phyloP scores from a whole-genome alignment of 768 basidiomycete genomes.

The Tricholoma terreum region DNA sequence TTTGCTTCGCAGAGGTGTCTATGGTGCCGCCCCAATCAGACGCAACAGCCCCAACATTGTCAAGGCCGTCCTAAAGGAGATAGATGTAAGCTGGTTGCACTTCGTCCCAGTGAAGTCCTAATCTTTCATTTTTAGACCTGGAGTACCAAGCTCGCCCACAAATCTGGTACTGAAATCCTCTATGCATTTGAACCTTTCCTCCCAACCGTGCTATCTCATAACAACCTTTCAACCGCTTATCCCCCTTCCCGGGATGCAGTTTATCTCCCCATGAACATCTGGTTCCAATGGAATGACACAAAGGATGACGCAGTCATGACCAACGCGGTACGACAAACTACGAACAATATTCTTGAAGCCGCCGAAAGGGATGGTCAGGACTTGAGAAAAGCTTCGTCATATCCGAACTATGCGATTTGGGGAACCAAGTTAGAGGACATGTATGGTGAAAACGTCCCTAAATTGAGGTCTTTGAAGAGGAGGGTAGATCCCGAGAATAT shows the following conservation, averaged over 20 bases:
- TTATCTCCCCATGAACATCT: conserved; percentile 46
- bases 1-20: conserved; percentile 22
- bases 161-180: conserved; percentile 32
- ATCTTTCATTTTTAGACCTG: conserved; percentile 41
- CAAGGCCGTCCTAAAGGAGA: conserved; percentile 42
- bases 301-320: conserved; percentile 38
- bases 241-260: conserved; percentile 37
- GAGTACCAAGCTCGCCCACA: conserved; percentile 31
- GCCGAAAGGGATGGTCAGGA: conserved; percentile 39
- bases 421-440: conserved; percentile 49
- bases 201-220: conserved; percentile 37
- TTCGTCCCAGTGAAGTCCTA: neutral
- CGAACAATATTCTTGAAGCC: conserved; percentile 36
- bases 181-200: conserved; percentile 55
- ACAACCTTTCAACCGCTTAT: conserved; percentile 39
- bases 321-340: conserved; percentile 36
- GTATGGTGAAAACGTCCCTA: conserved; percentile 47
- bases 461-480: conserved; percentile 38
- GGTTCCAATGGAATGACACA: conserved; percentile 41
- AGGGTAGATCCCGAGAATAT: conserved; percentile 53
- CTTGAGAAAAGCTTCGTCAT: conserved; percentile 36
- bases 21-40: conserved; percentile 42
- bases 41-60: conserved; percentile 35
- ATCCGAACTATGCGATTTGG: conserved; percentile 59
- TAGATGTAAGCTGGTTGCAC: conserved; percentile 25